These are phyloP conservation scores for Mesembryanthemum crystallinum DNA, from an alignment of 148 eudicot species.

Conservation along the genomic window DNA sequence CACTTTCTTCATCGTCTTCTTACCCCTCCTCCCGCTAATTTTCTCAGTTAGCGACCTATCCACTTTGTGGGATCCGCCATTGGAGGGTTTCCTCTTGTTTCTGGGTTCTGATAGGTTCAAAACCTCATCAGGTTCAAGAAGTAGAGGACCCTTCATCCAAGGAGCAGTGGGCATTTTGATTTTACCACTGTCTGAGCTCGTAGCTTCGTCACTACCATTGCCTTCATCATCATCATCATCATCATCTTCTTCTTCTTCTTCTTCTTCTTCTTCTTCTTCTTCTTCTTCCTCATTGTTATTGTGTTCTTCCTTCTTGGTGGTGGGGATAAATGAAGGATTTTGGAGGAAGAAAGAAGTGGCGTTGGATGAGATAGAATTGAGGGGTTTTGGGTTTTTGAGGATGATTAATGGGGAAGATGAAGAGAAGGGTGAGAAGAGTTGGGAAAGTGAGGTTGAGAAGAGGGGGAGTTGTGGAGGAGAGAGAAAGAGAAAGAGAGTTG, in stretches of 20 bases:
- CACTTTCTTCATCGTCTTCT: slow-evolving; percentile 55
- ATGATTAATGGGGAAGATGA: background rate
- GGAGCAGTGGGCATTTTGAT: slow-evolving; percentile 80
- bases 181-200: slow-evolving; percentile 2
- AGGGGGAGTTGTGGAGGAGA: slow-evolving; percentile 26
- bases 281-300: background rate
- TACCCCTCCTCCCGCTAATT: slow-evolving; percentile 65
- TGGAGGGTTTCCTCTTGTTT: slow-evolving; percentile 26
- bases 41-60: slow-evolving; percentile 44
- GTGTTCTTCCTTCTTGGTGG: slow-evolving; percentile 4
- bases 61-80: slow-evolving; percentile 18
- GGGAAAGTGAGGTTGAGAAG: slow-evolving; percentile 8
- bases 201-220: slow-evolving; percentile 14
- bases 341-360: slow-evolving; percentile 31
- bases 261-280: too few species aligned
- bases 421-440: background rate
- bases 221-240: slow-evolving; percentile 7
- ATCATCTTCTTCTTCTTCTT: slow-evolving; percentile 4
- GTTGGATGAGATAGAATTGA: slow-evolving; percentile 26
- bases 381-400: slow-evolving; percentile 35
- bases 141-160: slow-evolving; percentile 71
- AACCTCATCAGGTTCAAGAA: slow-evolving; percentile 48
- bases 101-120: slow-evolving; percentile 37
- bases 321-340: slow-evolving; percentile 10
- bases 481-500: slow-evolving; percentile 32